Base-by-base conservation (phyloP, 805 yeast genomes). In the Ogataea degrootiae region DNA sequence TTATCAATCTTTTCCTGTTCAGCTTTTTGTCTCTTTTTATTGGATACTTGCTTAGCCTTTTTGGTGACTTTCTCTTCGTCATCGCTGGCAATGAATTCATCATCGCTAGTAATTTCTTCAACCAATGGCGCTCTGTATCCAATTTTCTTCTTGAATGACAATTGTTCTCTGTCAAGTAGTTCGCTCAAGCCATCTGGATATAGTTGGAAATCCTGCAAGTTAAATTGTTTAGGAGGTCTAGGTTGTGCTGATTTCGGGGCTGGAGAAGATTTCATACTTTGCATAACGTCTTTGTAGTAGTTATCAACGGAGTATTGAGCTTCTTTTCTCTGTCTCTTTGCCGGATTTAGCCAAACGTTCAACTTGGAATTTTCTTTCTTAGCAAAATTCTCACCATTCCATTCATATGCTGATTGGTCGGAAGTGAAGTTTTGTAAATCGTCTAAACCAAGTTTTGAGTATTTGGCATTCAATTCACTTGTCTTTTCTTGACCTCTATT, bases 301-400 rank as follows among this genome's bases (percentile, higher is more conserved):
- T 82, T 85, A 64, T 86, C 94, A 41, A 85, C 78, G 0, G 87
- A 82, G 56, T 86, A 87, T 1, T 85, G 82, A 55, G 85, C 89
- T 52, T 86, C 91, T 53, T 85, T 86, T 53, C 91, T 70, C 59
- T 86, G 87, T 65, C 94, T 74, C 56, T 80, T 82, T 0, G 86
- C 70, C 0, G 92, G 94, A 56, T 85, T 85, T 33, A 85, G 79
- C 88, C 91, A 85, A 3, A 76, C 67, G 41, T 76, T 69, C 1
- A 69, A 60, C 34, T 65, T 68, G 34, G 71, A 70, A n/a, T 70
- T 68, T 9, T 67, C 71, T 48, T 67, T 71, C 57, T 81, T 79
- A 51, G 92, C 90, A 63, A 84, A 85, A 57, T 86, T 84, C 56
- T 84, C 77, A 16, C 99, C 99, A 60, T 94, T 90, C 99, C 99